Conservation (phyloP, 805 yeast genomes). For the Sugiyamaella valdiviana region DNA sequence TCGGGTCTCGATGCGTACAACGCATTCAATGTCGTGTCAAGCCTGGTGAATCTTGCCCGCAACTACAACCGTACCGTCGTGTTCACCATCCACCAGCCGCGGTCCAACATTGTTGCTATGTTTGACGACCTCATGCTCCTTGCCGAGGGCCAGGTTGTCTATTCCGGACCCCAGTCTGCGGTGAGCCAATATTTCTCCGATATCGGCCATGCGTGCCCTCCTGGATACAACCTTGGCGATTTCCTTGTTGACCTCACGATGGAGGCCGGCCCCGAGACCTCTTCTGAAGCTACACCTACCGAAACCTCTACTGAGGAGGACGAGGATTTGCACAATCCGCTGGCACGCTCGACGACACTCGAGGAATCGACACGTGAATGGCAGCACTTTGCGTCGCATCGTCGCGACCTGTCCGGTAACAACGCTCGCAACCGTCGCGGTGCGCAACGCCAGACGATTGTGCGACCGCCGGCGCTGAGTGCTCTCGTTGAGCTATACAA, state of each 20-base stretch:
- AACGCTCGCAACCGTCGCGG: neutral
- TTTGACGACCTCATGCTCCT: conserved; percentile 78
- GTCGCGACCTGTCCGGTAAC: conserved; percentile 46
- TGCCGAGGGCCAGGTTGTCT: conserved; percentile 79
- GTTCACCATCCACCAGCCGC: conserved; percentile 93
- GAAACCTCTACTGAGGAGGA: conserved; percentile 2
- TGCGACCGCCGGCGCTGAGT: conserved; percentile 17
- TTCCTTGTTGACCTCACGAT: conserved; percentile 87
- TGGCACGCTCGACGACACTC: conserved; percentile 7
- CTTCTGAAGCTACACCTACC: conserved; percentile 1
- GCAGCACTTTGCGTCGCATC: conserved; percentile 77
- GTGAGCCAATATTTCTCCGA: conserved; percentile 69
- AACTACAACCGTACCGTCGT: conserved; percentile 81
- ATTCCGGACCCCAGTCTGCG: conserved; percentile 75
- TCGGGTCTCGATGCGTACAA: conserved; percentile 93
- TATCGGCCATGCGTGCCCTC: conserved; percentile 77
- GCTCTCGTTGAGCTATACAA: conserved; percentile 29
- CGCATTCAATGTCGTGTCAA: conserved; percentile 85
- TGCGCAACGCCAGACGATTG: neutral
- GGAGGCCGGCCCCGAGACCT: conserved; percentile 33
- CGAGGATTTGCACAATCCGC: conserved; percentile 15
- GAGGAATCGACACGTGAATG: conserved; percentile 67
- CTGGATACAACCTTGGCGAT: conserved; percentile 90
- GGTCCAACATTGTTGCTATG: conserved; percentile 88
- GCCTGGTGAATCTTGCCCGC: conserved; percentile 70